Base-by-base conservation (phyloP, 805 yeast species). In the Yarrowia sp. region DNA sequence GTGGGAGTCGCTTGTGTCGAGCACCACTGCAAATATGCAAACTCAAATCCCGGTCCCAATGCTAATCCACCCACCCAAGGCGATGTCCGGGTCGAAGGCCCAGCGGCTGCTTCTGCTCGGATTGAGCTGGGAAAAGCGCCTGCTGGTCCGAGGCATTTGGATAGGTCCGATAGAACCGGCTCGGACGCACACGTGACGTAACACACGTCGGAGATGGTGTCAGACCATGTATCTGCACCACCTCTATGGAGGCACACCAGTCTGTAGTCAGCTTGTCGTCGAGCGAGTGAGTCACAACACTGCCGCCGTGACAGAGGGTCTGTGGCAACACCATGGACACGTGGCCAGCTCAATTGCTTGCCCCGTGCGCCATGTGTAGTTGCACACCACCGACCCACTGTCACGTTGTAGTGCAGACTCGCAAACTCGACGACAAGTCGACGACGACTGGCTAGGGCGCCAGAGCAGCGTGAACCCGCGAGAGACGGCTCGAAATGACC, bases 1-100 rank as follows among this genome's bases (percentile, higher is more conserved):
- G 36, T 19, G 33, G 26, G 30, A 24, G 59, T 51, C 43, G 59
- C 59, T 51, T 51, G 52, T 30, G 52, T 46, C 36, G 28, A 49
- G 40, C 56, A 49, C 40, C 41, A 51, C 58, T 22, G 41, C 44
- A 54, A 54, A 54, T 54, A 54, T 54, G 61, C 61, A 54, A 54
- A 54, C 61, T 24, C 40, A 24, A 54, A 36, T 12, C 30, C 43
- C 56, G 14, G 52, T 30, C 52, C 52, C 52, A 44, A 28, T 24
- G 26, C 54, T 48, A 48, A 43, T 22, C 19, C 46, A 22, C 46
- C 26, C 46, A 21, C 28, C 26, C 44, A 40, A 21, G 44, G 24
- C 44, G 41, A 38, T 38, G 41, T 38, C 41, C 41, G 11, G 17
- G 22, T 38, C 16, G 16, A 11, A 11, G 43, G 24, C 43, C 11